Conservation (phyloP, 2,329 filamentous ascomycete species). For the Colletotrichum eleusines region DNA sequence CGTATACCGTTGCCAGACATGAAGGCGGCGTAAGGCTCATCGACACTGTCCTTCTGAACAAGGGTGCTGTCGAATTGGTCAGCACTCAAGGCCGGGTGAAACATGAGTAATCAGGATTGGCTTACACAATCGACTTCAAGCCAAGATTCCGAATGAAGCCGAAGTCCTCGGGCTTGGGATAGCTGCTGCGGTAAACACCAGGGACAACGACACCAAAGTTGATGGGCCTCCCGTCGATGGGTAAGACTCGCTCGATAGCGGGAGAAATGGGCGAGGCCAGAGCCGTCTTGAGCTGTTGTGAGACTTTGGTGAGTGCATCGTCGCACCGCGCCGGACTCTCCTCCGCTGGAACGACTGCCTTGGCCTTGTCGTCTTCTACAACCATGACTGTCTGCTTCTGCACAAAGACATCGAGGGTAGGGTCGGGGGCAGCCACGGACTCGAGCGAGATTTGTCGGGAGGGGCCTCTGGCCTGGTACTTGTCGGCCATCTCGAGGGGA, state of each 20-base stretch:
- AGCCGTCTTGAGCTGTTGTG: slow-evolving; percentile 15
- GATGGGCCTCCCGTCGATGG: slow-evolving; percentile 58
- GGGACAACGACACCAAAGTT: slow-evolving; percentile 84
- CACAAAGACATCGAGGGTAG: slow-evolving; percentile 21
- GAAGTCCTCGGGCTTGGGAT: slow-evolving; percentile 78
- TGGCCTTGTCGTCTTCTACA: slow-evolving; percentile 26
- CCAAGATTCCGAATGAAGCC: slow-evolving; percentile 75
- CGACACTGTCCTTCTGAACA: slow-evolving; percentile 70
- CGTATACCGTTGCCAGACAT: slow-evolving; percentile 75
- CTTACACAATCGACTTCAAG: slow-evolving; percentile 84
- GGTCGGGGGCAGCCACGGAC: slow-evolving; percentile 24
- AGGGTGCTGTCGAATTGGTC: slow-evolving; percentile 63
- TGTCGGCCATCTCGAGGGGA: slow-evolving; percentile 22
- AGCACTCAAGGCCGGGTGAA: slow-evolving; percentile 26
- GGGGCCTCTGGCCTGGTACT: slow-evolving; percentile 20
- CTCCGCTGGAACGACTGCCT: slow-evolving; percentile 4
- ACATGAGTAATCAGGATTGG: slow-evolving; percentile 32
- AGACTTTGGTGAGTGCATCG: slow-evolving; percentile 21
- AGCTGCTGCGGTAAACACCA: slow-evolving; percentile 85
- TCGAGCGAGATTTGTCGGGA: slow-evolving; percentile 37
- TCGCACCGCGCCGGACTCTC: slow-evolving; percentile 3
- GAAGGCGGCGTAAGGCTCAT: slow-evolving; percentile 68
- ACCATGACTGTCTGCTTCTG: slow-evolving; percentile 30
- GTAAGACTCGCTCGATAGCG: slow-evolving; percentile 32
- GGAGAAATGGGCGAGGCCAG: slow-evolving; percentile 17